phyloP scores from a whole-genome alignment of 257 asterid species.

The Penstemon barbatus region DNA sequence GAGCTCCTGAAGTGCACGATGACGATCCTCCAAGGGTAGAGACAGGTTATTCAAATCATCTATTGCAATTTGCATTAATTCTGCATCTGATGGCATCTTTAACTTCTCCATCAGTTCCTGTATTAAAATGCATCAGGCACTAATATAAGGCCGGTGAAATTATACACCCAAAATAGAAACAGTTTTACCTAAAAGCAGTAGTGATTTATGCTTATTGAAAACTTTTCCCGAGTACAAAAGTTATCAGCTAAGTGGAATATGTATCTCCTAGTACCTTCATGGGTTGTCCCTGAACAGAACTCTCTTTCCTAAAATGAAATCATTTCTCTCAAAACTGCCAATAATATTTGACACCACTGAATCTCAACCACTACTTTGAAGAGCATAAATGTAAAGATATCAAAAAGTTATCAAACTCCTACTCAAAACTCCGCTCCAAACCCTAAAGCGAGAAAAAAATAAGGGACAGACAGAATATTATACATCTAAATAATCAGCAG shows the following conservation, averaged over 20 bases:
- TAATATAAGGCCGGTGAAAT: constrained; percentile 21
- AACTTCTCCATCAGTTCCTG: constrained; percentile 75
- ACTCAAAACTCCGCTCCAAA: no score
- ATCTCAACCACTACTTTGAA: no score
- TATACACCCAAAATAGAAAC: background rate
- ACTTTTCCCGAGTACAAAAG: background rate
- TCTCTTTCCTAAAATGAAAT: no score
- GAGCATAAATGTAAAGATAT: no score
- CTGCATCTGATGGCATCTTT: constrained; percentile 77
- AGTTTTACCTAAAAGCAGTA: background rate
- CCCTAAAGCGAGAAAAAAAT: no score
- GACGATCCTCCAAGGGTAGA: constrained; percentile 62
- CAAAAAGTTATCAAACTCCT: no score
- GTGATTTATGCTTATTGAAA: constrained; percentile 7
- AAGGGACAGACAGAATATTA: background rate
- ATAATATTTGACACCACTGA: no score
- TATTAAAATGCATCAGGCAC: constrained; percentile 24
- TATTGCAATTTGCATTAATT: constrained; percentile 74
- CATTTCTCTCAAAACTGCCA: no score
- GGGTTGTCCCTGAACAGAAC: no score
- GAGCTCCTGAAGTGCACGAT: constrained; percentile 84
- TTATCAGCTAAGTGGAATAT: constrained; percentile 1
- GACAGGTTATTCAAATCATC: constrained; percentile 70
- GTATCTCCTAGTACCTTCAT: no score
- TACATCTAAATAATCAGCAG: background rate